Percentiles rank a stretch among this genome's conserved stretches.
These are phyloP conservation scores for Euclidium syriacum DNA, from an alignment of 345 rosid species.

Conservation along the genomic window DNA sequence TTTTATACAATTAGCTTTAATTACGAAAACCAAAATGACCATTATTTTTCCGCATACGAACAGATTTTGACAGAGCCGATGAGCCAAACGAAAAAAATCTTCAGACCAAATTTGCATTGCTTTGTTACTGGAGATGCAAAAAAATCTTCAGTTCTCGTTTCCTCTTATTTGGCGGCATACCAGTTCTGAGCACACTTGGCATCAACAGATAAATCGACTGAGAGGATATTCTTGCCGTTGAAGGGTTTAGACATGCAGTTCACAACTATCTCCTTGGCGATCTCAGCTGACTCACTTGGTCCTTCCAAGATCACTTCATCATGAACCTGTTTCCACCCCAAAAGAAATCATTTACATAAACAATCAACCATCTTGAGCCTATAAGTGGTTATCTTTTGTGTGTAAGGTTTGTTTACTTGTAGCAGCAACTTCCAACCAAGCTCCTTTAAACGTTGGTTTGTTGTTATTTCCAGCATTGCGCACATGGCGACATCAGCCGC, in stretches of 20 bases:
- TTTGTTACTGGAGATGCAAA: not conserved
- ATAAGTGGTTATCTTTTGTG: not conserved
- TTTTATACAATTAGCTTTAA: not conserved
- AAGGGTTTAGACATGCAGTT: slow-evolving; percentile 93
- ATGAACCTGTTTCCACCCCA: slow-evolving; percentile 55
- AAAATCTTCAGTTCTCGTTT: not conserved
- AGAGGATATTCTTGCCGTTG: slow-evolving; percentile 62
- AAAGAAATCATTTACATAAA: not conserved
- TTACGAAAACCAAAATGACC: not conserved
- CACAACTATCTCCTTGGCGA: slow-evolving; percentile 68
- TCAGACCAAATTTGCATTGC: no score
- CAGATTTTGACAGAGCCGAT: not conserved
- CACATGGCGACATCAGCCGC: slow-evolving; percentile 98
- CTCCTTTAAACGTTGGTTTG: slow-evolving; percentile 46
- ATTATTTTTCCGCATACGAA: not conserved
- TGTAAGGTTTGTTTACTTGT: slow-evolving; percentile 56
- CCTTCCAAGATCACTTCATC: slow-evolving; percentile 98
- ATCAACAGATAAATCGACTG: slow-evolving; percentile 74
- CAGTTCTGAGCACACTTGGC: slow-evolving; percentile 93
- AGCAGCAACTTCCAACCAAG: slow-evolving; percentile 88
- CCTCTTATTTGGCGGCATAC: slow-evolving; percentile 75
- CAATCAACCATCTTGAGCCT: slow-evolving; percentile 5
- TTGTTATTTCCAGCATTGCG: slow-evolving; percentile 79
- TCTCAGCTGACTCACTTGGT: slow-evolving; percentile 75
- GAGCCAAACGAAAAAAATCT: not conserved